Evolutionary conservation across 495 filamentous ascomycete species (phyloP), one percentile per base, ranked within the genome.

Genomic region (Podospora australis): DNA sequence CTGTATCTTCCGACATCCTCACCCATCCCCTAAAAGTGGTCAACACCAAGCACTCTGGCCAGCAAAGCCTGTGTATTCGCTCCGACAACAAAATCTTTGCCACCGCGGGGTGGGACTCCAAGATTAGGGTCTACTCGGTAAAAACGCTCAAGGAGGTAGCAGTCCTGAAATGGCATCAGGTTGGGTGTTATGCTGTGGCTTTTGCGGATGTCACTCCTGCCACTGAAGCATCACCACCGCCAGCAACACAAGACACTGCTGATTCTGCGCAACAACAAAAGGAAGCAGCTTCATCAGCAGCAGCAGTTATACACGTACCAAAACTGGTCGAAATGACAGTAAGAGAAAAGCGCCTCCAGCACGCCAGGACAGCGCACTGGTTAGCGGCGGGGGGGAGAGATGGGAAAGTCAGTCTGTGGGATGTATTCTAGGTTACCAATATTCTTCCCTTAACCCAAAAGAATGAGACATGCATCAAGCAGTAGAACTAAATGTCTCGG

Each of bases 401-500:
- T 68, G 94, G 91, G 23, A 97, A 92, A 59, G 83, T 97, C 47
- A 91, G 87, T 59, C 72, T 98, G 66, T 98, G 92, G 92, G 89
- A 86, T 94, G 52, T 98, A 86, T 73, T 96, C 13, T 67, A 56
- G 48, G 6, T 29, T 29, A 11, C 26, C 26, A 6, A 29, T 11
- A 6, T 29, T 6, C 11, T 16, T 36, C 14, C n/a, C 11, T 13
- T n/a, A n/a, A 13, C 6, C 30, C 11, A 35, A 11, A 11, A 35
- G 13, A 29, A 35, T 35, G 17, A 16, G 13, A 35, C 17, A 35
- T n/a, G n/a, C n/a, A n/a, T n/a, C 30, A 11, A 35, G 13, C 26
- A 29, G 11, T 11, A 29, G 26, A 29, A 29, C 6, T 11, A 11
- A 29, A 29, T 29, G 11, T 29, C 26, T 29, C 11, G 26, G 26